Conservation (phyloP, 371 early-diverging fungal species). For the Zopfochytrium polystomum region DNA sequence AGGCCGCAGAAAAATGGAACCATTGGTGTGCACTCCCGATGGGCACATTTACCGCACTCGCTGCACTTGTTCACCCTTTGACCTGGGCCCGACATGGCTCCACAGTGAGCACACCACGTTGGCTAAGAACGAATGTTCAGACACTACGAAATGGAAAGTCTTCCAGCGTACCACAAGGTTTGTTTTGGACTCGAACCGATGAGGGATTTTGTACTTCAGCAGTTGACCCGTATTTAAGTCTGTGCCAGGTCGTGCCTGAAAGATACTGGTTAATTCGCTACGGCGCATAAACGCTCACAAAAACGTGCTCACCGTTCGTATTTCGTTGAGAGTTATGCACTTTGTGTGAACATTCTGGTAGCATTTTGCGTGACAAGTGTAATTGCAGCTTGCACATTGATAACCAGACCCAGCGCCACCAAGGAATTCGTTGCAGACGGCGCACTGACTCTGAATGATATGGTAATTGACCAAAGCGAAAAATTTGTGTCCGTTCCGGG, state of each 20-base stretch:
- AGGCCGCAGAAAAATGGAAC: conserved; percentile 60
- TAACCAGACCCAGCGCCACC: conserved; percentile 34
- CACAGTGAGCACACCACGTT: conserved; percentile 62
- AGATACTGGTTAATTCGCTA: not conserved
- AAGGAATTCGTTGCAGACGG: conserved; percentile 47
- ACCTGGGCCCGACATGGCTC: conserved; percentile 47
- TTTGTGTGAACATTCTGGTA: conserved; percentile 48
- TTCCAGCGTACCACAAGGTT: no score
- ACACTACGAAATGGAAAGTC: no score
- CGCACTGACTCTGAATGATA: conserved; percentile 42
- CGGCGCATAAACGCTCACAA: not conserved
- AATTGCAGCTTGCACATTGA: conserved; percentile 49
- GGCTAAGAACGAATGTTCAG: no score
- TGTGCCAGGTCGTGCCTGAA: conserved; percentile 19
- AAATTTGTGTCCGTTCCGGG: conserved; percentile 50
- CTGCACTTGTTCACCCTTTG: conserved; percentile 41
- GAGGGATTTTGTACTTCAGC: conserved; percentile 55
- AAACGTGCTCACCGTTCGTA: conserved; percentile 11
- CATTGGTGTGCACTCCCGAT: conserved; percentile 50
- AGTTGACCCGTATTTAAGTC: conserved; percentile 46
- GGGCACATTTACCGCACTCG: conserved; percentile 50
- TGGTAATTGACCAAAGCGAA: conserved; percentile 39
- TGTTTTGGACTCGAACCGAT: conserved; percentile 42
- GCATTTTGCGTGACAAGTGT: conserved; percentile 56
- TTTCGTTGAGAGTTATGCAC: conserved; percentile 47